These are phyloP conservation scores for Cordyceps militaris DNA, from an alignment of 2,329 filamentous ascomycete species.

Conservation along the genomic window DNA sequence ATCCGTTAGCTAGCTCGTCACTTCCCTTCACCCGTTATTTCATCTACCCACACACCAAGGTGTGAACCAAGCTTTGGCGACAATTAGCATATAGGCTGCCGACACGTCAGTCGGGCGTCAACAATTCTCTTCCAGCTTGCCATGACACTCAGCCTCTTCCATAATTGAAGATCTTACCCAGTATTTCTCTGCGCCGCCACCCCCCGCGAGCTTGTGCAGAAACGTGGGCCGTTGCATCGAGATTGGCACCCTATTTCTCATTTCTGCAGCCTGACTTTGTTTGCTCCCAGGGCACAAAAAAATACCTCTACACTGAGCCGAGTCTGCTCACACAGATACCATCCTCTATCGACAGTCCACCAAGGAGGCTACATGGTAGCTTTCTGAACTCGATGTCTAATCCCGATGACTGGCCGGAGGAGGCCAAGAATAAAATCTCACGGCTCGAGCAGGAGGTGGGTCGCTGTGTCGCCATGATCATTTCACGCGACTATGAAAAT, in stretches of 20 bases:
- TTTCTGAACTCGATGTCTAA: neutral
- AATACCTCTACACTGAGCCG: neutral
- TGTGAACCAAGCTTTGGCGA: no score
- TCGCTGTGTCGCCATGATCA: neutral
- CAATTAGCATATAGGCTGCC: no score
- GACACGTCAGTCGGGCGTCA: neutral
- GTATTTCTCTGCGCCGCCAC: neutral
- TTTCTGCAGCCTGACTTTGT: neutral
- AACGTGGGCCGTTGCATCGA: neutral
- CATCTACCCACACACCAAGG: no score
- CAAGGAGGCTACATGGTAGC: neutral
- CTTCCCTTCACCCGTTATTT: no score
- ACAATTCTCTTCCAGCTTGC: neutral
- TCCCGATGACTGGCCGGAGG: constrained; percentile 1
- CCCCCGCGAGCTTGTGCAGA: neutral
- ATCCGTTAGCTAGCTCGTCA: no score
- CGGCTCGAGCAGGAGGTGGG: constrained; percentile 2
- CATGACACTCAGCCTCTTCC: neutral
- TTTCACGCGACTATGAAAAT: neutral
- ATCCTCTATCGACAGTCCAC: neutral
- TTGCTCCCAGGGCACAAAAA: neutral
- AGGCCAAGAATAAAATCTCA: constrained; percentile 1
- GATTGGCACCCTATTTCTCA: neutral
- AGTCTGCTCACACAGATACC: neutral
- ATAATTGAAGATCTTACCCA: neutral